Evolutionary conservation across 345 rosid genomes (phyloP).

Genomic region (Chamaenerion angustifolium): DNA sequence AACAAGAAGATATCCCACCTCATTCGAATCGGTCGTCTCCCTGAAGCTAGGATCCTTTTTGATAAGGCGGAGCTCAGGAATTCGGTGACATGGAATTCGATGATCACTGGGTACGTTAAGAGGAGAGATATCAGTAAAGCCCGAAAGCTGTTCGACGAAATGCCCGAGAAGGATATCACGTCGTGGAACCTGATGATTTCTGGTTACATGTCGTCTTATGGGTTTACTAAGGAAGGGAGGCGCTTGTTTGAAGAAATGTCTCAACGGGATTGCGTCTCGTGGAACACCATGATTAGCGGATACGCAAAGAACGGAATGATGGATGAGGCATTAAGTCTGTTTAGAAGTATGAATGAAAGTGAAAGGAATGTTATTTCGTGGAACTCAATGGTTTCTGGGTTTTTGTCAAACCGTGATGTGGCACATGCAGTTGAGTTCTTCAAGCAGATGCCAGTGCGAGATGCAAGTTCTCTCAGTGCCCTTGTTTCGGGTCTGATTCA

Average conservation of each 20-base stretch:
- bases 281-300: conserved; percentile 77
- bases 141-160: conserved; percentile 31
- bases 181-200: conserved; percentile 60
- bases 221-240: conserved; percentile 36
- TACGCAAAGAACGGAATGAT: conserved; percentile 46
- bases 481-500: conserved; percentile 52
- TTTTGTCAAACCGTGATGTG: conserved; percentile 35
- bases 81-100: conserved; percentile 54
- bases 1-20: conserved; percentile 36
- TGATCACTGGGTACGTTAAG: conserved; percentile 43
- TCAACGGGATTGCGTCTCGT: conserved; percentile 36
- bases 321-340: conserved; percentile 36
- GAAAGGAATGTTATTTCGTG: conserved; percentile 28
- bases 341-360: conserved; percentile 34
- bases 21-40: conserved; percentile 26
- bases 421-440: conserved; percentile 32
- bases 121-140: conserved; percentile 28
- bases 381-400: conserved; percentile 58
- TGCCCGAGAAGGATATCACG: conserved; percentile 37
- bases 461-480: conserved; percentile 35
- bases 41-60: conserved; percentile 40
- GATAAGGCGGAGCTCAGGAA: conserved; percentile 22
- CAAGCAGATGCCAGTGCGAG: conserved; percentile 36
- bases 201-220: conserved; percentile 38
- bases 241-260: conserved; percentile 53